Percentiles rank a stretch among this genome's conserved stretches.
Conservation (phyloP, 345 rosid species). For the Salix suchowensis region DNA sequence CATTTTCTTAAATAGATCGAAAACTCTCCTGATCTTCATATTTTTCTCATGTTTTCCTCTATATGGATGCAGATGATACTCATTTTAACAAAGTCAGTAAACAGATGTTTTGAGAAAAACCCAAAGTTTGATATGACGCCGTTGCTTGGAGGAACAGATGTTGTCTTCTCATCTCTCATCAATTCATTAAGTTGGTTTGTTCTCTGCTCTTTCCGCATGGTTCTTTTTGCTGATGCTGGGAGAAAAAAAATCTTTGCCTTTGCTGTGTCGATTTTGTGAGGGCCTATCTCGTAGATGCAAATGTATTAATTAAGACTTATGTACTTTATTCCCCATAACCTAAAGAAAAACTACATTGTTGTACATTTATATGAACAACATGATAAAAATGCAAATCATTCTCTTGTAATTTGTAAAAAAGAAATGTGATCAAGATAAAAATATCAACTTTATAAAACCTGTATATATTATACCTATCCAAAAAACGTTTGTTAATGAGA, state of each 20-base stretch:
- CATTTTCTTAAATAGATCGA: not conserved
- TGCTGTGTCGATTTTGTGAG: not conserved
- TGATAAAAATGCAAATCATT: not conserved
- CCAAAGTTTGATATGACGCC: conserved; percentile 98
- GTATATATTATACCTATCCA: no score
- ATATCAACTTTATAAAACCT: not conserved
- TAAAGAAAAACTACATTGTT: not conserved
- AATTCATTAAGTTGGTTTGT: conserved; percentile 94
- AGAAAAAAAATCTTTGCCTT: not conserved
- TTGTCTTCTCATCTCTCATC: conserved; percentile 93
- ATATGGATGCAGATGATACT: conserved; percentile 80
- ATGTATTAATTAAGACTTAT: not conserved
- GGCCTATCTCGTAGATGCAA: not conserved
- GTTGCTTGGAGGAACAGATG: conserved; percentile 97
- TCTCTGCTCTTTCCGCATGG: conserved; percentile 13
- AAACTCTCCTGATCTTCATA: conserved; percentile 4
- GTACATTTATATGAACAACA: not conserved
- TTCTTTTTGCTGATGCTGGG: not conserved
- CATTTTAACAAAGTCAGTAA: conserved; percentile 86
- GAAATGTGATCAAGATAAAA: not conserved
- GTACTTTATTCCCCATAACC: not conserved
- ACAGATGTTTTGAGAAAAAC: conserved; percentile 96
- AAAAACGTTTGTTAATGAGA: not conserved
- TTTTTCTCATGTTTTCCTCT: conserved; percentile 16
- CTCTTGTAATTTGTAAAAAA: not conserved